Percentiles rank a stretch among this genome's conserved stretches.
Evolutionary conservation across 768 basidiomycete genomes (phyloP).

Genomic region (Royoungia palumana): DNA sequence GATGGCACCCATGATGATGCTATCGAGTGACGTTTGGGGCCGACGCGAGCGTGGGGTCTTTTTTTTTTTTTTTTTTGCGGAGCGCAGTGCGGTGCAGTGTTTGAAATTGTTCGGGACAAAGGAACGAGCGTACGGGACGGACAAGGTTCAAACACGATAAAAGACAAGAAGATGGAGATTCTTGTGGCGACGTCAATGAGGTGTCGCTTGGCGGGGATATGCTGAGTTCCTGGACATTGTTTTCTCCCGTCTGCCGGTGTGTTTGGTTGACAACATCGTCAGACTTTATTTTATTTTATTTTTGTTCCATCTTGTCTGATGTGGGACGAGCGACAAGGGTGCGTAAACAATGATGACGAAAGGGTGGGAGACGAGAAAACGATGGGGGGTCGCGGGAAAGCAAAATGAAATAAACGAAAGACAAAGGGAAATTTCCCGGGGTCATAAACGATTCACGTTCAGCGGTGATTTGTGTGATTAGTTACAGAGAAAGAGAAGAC

Average conservation of each 20-base stretch:
- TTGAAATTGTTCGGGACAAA: too few relatives aligned
- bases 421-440: neutral
- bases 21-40: too few relatives aligned
- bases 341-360: conserved; percentile 5
- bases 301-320: neutral
- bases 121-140: too few relatives aligned
- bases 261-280: too few relatives aligned
- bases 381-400: neutral
- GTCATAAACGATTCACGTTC: neutral
- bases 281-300: too few relatives aligned
- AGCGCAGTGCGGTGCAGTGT: too few relatives aligned
- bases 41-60: too few relatives aligned
- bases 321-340: neutral
- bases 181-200: too few relatives aligned
- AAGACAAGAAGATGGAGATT: neutral
- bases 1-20: too few relatives aligned
- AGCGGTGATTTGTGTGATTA: conserved; percentile 14
- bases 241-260: neutral
- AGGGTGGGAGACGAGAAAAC: neutral
- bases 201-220: too few relatives aligned
- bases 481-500: conserved; percentile 10
- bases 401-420: neutral
- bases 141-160: neutral
- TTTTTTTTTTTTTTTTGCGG: too few relatives aligned
- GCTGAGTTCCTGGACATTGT: neutral